These are phyloP conservation scores for Notholithocarpus densiflorus DNA, from an alignment of 306 rosid species.

Conservation along the genomic window DNA sequence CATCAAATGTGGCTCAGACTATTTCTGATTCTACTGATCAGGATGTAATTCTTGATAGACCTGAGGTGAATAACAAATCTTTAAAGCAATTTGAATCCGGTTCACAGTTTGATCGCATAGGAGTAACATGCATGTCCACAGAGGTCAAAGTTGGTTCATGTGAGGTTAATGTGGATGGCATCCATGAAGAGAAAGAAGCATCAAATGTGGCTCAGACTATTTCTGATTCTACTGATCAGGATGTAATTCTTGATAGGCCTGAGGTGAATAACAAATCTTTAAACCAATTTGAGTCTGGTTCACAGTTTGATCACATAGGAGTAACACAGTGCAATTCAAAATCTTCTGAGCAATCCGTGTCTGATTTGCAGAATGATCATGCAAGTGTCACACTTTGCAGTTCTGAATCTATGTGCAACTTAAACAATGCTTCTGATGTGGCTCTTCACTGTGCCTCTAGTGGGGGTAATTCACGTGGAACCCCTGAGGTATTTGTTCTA, in stretches of 20 bases:
- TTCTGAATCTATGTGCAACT: conserved; percentile 30
- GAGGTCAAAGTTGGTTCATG: conserved; percentile 10
- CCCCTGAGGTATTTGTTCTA: conserved; percentile 40
- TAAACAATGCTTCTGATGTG: conserved; percentile 33
- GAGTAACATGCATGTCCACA: conserved; percentile 14
- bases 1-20: conserved; percentile 6
- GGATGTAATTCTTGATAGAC: conserved; percentile 14
- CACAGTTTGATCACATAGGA: conserved; percentile 34
- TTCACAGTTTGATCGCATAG: no score
- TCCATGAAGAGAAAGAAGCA: conserved; percentile 16
- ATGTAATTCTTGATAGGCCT: conserved; percentile 17
- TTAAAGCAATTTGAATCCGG: no score
- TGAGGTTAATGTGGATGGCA: conserved; percentile 21
- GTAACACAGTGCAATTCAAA: conserved; percentile 15
- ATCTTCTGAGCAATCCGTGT: neutral
- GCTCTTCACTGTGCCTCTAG: conserved; percentile 45
- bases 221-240: conserved; percentile 16
- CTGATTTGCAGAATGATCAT: conserved; percentile 12
- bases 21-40: conserved; percentile 15
- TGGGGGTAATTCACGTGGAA: conserved; percentile 37
- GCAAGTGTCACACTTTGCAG: conserved; percentile 23
- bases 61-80: no score
- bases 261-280: conserved; percentile 18
- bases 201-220: conserved; percentile 5
- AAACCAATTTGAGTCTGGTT: conserved; percentile 33